Percentiles rank a stretch among this genome's conserved stretches.
Conservation (phyloP, 805 yeast species). For the Lachancea dasiensis region DNA sequence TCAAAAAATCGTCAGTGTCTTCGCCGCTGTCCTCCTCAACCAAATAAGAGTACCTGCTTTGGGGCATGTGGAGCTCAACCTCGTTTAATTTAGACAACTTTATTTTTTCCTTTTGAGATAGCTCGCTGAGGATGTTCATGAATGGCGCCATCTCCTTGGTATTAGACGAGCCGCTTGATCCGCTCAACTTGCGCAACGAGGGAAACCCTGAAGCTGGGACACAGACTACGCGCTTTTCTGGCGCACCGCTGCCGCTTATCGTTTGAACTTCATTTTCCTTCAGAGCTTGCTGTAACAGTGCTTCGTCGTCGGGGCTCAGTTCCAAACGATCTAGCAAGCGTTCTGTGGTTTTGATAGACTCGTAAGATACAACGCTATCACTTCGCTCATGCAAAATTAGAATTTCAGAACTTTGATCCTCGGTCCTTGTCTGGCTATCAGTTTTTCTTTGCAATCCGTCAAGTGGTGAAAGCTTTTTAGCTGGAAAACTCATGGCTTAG, state of each 20-base stretch:
- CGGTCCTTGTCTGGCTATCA: background rate
- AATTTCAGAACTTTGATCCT: background rate
- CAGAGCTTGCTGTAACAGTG: slow-evolving; percentile 25
- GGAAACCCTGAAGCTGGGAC: slow-evolving; percentile 33
- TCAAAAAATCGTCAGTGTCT: slow-evolving; percentile 5
- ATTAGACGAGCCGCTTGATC: slow-evolving; percentile 3
- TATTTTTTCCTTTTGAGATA: slow-evolving; percentile 9
- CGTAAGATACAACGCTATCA: slow-evolving; percentile 26
- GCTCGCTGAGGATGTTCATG: slow-evolving; percentile 5
- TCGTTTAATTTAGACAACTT: slow-evolving; percentile 13
- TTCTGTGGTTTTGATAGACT: slow-evolving; percentile 27
- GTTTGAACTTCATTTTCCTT: slow-evolving; percentile 19
- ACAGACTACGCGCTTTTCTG: slow-evolving; percentile 19
- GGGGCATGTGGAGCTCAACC: slow-evolving; percentile 28
- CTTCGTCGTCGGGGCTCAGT: slow-evolving; percentile 29
- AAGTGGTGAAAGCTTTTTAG: slow-evolving; percentile 10
- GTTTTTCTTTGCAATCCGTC: slow-evolving; percentile 3
- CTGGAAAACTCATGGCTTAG: slow-evolving; percentile 3
- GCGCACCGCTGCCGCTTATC: slow-evolving; percentile 2
- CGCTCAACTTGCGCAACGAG: slow-evolving; percentile 18
- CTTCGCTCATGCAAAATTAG: slow-evolving; percentile 9
- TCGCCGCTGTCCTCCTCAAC: slow-evolving; percentile 28
- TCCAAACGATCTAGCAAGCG: slow-evolving; percentile 31
- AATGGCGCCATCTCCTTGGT: background rate
- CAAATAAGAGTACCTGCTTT: slow-evolving; percentile 29